phyloP scores from a whole-genome alignment of 257 asterid species.

The Marsdenia floribunda region DNA sequence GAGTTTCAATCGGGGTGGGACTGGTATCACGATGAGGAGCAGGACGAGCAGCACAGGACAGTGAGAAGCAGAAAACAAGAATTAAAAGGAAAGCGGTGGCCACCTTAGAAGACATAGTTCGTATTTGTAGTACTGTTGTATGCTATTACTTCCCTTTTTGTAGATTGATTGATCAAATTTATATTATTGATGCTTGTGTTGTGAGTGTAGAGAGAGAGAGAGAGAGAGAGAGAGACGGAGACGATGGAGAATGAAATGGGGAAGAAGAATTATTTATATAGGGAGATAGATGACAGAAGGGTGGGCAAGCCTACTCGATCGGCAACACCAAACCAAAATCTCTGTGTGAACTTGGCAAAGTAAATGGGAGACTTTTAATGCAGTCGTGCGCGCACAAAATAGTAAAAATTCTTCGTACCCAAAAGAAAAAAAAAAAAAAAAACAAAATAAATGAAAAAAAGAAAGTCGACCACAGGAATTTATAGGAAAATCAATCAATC shows the following conservation, averaged over 20 bases:
- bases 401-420: not conserved
- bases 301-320: not conserved
- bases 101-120: slow-evolving; percentile 23
- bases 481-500: not conserved
- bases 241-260: not conserved
- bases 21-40: slow-evolving; percentile 10
- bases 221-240: not conserved
- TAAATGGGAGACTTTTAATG: slow-evolving; percentile 20
- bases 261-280: slow-evolving; percentile 8
- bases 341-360: slow-evolving; percentile 17
- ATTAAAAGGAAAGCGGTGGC: slow-evolving; percentile 31
- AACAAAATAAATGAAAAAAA: too few relatives aligned
- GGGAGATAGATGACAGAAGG: not conserved
- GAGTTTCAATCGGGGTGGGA: slow-evolving; percentile 9
- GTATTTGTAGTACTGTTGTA: too few relatives aligned
- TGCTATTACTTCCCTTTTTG: not conserved
- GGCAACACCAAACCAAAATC: slow-evolving; percentile 4
- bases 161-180: not conserved
- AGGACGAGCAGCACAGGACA: slow-evolving; percentile 42
- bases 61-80: slow-evolving; percentile 39
- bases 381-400: slow-evolving; percentile 1
- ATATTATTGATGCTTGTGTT: not conserved
- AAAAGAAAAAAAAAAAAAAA: too few relatives aligned
- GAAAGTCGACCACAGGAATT: slow-evolving; percentile 3
- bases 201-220: not conserved